Base-by-base conservation (phyloP, 2,329 filamentous ascomycete species). In the Aspergillus sp. region DNA sequence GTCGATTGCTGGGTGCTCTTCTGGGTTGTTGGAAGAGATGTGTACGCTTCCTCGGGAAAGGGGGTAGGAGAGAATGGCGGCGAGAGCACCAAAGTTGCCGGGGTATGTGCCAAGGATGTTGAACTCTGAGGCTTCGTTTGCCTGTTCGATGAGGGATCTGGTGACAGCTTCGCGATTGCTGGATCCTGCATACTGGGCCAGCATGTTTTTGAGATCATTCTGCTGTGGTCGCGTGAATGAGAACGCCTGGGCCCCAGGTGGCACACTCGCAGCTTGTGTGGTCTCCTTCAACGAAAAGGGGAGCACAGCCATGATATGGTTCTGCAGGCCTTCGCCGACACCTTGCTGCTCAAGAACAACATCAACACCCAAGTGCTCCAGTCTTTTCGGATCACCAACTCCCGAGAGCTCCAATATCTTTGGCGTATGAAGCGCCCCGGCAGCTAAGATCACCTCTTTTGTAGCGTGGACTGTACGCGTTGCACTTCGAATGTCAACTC, bases 321-420 rank as follows among this genome's bases (percentile, higher is more conserved):
- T 53, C 8, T 53, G 50, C 2, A 53, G 19, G 13, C 23, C 23
- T 34, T 41, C 50, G 5, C 50, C 50, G 15, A 53, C 31, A 28
- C 31, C 31, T 1, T 31, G 19, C 7, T 13, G 31, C 22, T 53
- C n/a, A 6, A 41, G 11, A 8, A 43, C 30, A 13, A 43, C 19
- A 3, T 31, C 31, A n/a, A 53, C 43, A 0, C 34, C 34, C 19
- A 54, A 19, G 3, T 41, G 25, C 11, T 56, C 43, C 11, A 47
- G 38, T 43, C 60, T 64, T 7, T 56, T 41, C 9, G 76, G 72
- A 50, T 79, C 76, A 3, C 87, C 88, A 34, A 90, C 80, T 0
- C 87, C 87, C 0, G 86, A 88, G 2, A 88, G 76, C 66, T 90
- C 87, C 13, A 85, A 82, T 11, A 87, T 75, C 72, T 84, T 85